Evolutionary conservation across 2,329 filamentous ascomycete species (phyloP).

Genomic region (Talaromyces verruculosus): DNA sequence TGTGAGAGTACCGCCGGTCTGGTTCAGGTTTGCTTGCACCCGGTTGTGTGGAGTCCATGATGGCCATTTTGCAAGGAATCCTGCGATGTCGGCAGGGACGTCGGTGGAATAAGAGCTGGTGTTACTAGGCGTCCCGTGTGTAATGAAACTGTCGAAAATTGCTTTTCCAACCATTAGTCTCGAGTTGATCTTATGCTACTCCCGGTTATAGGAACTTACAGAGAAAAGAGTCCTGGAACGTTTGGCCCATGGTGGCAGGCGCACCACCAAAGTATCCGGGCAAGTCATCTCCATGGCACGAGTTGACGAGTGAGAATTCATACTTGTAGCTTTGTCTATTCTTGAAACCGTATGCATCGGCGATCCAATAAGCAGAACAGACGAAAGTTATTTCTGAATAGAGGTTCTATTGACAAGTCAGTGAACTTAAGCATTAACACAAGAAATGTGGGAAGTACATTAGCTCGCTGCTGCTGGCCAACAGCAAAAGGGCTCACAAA

Average conservation of each 20-base stretch:
- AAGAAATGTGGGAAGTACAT: conserved; percentile 22
- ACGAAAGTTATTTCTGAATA: conserved; percentile 57
- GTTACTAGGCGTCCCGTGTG: conserved; percentile 39
- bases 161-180: conserved; percentile 10
- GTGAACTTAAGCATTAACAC: not conserved
- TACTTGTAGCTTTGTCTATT: conserved; percentile 46
- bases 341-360: conserved; percentile 44
- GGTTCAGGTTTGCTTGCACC: conserved; percentile 47
- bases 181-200: not conserved
- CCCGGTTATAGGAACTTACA: conserved; percentile 24
- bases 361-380: conserved; percentile 58
- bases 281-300: conserved; percentile 66
- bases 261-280: conserved; percentile 41
- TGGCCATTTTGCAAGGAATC: conserved; percentile 33
- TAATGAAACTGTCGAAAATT: conserved; percentile 51
- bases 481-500: conserved; percentile 50
- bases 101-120: conserved; percentile 31
- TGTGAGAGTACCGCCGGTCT: conserved; percentile 42
- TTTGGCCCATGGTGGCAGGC: conserved; percentile 17
- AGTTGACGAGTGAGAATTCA: conserved; percentile 63
- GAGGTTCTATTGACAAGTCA: conserved; percentile 42
- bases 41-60: conserved; percentile 36
- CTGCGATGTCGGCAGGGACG: conserved; percentile 4
- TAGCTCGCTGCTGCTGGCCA: conserved; percentile 56
- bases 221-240: conserved; percentile 25